Evolutionary conservation across 129 eudicot species (phyloP), one percentile per base, ranked within the genome.

Genomic region (Centaurea solstitialis): DNA sequence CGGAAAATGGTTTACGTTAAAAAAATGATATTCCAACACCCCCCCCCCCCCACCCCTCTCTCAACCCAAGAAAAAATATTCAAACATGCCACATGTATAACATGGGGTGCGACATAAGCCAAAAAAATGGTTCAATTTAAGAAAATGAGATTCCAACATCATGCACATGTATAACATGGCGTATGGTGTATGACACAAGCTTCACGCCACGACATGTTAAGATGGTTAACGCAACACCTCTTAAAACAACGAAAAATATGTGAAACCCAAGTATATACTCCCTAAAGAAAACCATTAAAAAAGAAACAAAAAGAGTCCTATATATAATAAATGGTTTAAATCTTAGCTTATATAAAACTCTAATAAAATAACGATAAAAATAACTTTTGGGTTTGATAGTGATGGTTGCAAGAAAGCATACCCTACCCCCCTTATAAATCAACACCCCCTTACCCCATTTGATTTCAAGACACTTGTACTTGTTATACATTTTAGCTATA

Each of bases 371-470:
- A n/a, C 15, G 41, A 66, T 21, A 75, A 73, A 73, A 75, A 66
- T 22, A 38, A 13, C 40, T 37, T 5, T 43, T 21, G 78, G 50
- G 65, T 76, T 47, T 69, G 83, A 78, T 75, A 39, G 83, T 79
- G 81, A 83, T 68, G 79, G 64, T 76, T 80, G 67, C 11, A 59
- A 59, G 53, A 76, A 70, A 61, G 78, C 67, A 77, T 40, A 76
- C 78, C 86, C 82, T n/a, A 66, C 35, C 74, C 78, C 39, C 72
- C 82, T 57, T 82, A 82, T 82, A 82, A 82, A 77, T 82, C 78
- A 41, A 70, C 72, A 43, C 75, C 68, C 26, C 80, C 15, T 76
- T 61, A 62, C 76, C 76, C 70, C 73, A 70, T 72, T 68, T 81
- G 47, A 69, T 69, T 76, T 70, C 85, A 85, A 72, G 78, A 80